Evolutionary conservation across 257 asterid species (phyloP).

Genomic region (Solanum boliviense): DNA sequence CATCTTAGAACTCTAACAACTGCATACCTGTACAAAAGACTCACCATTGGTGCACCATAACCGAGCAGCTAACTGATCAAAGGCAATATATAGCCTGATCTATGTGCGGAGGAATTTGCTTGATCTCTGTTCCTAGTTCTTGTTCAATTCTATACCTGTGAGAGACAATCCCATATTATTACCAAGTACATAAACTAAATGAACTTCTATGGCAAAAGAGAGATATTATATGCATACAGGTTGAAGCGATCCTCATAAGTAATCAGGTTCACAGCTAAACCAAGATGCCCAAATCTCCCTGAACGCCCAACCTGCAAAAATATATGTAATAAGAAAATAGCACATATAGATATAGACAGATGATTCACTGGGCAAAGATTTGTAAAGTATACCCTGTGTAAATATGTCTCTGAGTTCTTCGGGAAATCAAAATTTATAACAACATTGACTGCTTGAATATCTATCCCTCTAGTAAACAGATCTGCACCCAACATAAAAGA

Average conservation of each 20-base stretch:
- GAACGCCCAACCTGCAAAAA: slow-evolving; percentile 78
- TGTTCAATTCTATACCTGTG: slow-evolving; percentile 84
- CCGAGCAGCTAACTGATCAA: slow-evolving; percentile 24
- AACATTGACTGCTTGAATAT: slow-evolving; percentile 84
- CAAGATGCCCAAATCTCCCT: slow-evolving; percentile 92
- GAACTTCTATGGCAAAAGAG: not conserved
- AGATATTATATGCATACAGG: slow-evolving; percentile 37
- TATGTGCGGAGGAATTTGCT: slow-evolving; percentile 87
- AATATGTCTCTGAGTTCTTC: slow-evolving; percentile 69
- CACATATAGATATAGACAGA: not conserved
- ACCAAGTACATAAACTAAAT: not conserved
- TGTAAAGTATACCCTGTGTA: slow-evolving; percentile 65
- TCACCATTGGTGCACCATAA: slow-evolving; percentile 25
- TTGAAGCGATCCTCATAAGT: slow-evolving; percentile 85
- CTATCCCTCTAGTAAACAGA: slow-evolving; percentile 83
- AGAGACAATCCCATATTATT: slow-evolving; percentile 2
- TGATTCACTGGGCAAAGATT: not conserved
- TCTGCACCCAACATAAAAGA: slow-evolving; percentile 30
- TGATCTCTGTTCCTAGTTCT: slow-evolving; percentile 91
- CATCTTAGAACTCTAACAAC: not conserved
- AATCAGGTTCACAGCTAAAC: slow-evolving; percentile 83
- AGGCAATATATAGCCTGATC: slow-evolving; percentile 75
- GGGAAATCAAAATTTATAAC: slow-evolving; percentile 86
- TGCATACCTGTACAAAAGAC: slow-evolving; percentile 9
- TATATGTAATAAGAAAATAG: not conserved